Evolutionary conservation across 768 basidiomycete genomes (phyloP).

Genomic region (Leucosporidium yakuticum): DNA sequence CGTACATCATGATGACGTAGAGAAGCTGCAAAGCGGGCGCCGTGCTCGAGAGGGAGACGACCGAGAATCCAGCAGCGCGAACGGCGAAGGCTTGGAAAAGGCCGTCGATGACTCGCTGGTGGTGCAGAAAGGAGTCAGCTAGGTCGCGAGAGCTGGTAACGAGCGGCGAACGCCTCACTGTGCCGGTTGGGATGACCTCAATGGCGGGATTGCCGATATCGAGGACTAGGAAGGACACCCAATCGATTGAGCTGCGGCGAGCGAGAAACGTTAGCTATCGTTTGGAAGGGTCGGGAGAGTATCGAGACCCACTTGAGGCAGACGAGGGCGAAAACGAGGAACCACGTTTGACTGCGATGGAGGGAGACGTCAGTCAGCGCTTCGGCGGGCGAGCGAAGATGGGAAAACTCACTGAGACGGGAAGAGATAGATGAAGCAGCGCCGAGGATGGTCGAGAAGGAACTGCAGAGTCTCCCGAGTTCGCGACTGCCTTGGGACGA

Average conservation of each 20-base stretch:
- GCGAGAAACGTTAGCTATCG: background rate
- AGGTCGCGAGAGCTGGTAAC: background rate
- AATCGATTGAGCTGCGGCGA: slow-evolving; percentile 55
- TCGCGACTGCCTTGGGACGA: slow-evolving; percentile 57
- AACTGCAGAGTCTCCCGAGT: slow-evolving; percentile 76
- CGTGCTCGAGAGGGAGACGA: slow-evolving; percentile 64
- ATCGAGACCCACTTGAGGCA: slow-evolving; percentile 21
- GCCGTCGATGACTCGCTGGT: slow-evolving; percentile 59
- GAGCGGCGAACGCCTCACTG: slow-evolving; percentile 29
- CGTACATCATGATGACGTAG: slow-evolving; percentile 77
- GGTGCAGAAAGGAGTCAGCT: no score
- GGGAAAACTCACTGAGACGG: slow-evolving; percentile 12
- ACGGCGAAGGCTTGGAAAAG: slow-evolving; percentile 71
- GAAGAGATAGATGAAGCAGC: slow-evolving; percentile 42
- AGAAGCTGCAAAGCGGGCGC: slow-evolving; percentile 88
- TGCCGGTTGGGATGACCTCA: slow-evolving; percentile 61
- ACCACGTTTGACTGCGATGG: slow-evolving; percentile 27
- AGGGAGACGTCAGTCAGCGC: background rate
- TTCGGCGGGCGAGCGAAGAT: background rate
- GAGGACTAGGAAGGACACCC: slow-evolving; percentile 80
- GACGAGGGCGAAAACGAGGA: slow-evolving; percentile 33
- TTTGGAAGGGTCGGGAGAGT: no score
- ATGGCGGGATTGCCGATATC: slow-evolving; percentile 74
- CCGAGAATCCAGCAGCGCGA: slow-evolving; percentile 77
- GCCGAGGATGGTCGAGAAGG: slow-evolving; percentile 86